Evolutionary conservation across 176 grass and related monocot genomes (phyloP).

Genomic region (Canna indica): DNA sequence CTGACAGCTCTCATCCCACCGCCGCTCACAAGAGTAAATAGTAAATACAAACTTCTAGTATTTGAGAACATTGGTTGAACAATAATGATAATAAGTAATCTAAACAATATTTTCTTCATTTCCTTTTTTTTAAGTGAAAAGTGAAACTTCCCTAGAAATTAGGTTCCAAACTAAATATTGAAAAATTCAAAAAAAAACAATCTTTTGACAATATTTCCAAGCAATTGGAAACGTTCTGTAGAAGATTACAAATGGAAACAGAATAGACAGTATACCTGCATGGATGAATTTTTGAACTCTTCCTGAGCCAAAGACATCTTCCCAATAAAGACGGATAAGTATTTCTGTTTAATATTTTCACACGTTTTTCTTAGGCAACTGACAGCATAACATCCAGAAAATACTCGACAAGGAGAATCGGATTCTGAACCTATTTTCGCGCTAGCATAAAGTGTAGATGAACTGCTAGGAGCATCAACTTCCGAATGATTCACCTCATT

Average conservation of each 20-base stretch:
- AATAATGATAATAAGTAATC: too few relatives aligned
- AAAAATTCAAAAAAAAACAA: too few relatives aligned
- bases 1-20: too few relatives aligned
- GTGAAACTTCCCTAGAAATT: too few relatives aligned
- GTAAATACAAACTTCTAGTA: too few relatives aligned
- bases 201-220: not conserved
- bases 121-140: too few relatives aligned
- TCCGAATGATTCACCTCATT: conserved; percentile 11
- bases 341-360: conserved; percentile 64
- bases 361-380: conserved; percentile 72
- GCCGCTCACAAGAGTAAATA: too few relatives aligned
- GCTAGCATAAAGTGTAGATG: not conserved
- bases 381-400: conserved; percentile 65
- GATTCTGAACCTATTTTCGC: conserved; percentile 4
- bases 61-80: too few relatives aligned
- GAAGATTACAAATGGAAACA: not conserved
- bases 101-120: too few relatives aligned
- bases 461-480: not conserved
- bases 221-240: not conserved
- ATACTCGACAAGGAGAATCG: conserved; percentile 32
- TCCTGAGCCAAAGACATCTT: conserved; percentile 56
- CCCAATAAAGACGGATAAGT: conserved; percentile 56
- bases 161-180: too few relatives aligned
- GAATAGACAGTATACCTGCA: conserved; percentile 38
- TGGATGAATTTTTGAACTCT: conserved; percentile 59